Percentiles rank a stretch among this genome's conserved stretches.
These are phyloP conservation scores for Colletotrichum cuscutae DNA, from an alignment of 2,329 filamentous ascomycete genomes.

Conservation along the genomic window DNA sequence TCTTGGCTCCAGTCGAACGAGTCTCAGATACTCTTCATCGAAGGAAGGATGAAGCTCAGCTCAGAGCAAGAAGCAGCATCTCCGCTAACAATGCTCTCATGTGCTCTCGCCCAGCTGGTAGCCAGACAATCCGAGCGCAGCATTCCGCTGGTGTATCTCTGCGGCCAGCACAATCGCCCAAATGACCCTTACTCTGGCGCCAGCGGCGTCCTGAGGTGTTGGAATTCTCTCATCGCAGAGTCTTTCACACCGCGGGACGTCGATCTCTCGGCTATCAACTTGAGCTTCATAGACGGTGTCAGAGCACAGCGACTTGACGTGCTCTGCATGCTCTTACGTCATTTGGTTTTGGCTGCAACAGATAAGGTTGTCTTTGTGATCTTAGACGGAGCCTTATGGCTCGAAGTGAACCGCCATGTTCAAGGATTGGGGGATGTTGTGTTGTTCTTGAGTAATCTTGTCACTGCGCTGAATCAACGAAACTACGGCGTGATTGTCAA, in stretches of 20 bases:
- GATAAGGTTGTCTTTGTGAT: constrained; percentile 2
- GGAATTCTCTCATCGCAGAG: constrained; percentile 1
- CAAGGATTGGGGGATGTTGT: not conserved
- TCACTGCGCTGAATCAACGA: not conserved
- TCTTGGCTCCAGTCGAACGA: constrained; percentile 1
- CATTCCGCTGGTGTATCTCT: constrained; percentile 6
- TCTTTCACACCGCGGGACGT: not conserved
- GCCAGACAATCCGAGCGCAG: not conserved
- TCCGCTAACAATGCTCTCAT: constrained; percentile 2
- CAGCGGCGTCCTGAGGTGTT: not conserved
- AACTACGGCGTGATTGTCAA: constrained; percentile 2
- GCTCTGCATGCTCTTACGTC: not conserved
- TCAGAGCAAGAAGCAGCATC: constrained; percentile 12
- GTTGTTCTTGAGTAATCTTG: not conserved
- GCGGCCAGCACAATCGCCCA: not conserved
- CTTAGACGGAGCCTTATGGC: constrained; percentile 1
- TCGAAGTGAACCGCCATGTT: not conserved
- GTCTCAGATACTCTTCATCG: not conserved
- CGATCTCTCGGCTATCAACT: constrained; percentile 10
- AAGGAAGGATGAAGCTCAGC: constrained; percentile 8
- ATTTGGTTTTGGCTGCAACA: not conserved
- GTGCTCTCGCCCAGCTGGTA: not conserved
- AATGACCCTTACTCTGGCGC: not conserved
- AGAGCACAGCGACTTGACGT: not conserved
- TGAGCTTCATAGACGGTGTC: constrained; percentile 8